A percentile compares a stretch with the other conserved stretches of the same genome.
Evolutionary conservation across 208 protist species (phyloP).

Genomic region (Trypanosoma melophagium): DNA sequence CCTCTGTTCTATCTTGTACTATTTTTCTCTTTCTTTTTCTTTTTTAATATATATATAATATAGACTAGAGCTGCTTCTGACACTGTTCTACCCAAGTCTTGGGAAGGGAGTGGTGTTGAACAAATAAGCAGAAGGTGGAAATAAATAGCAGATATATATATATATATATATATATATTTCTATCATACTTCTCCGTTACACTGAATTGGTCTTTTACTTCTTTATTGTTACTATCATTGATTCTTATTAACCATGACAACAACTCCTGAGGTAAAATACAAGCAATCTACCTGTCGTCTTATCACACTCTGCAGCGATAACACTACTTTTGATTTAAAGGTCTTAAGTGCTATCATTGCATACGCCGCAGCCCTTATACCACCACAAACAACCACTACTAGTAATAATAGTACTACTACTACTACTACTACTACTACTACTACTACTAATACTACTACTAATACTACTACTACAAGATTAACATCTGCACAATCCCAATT

Average conservation of each 20-base stretch:
- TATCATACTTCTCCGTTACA: slow-evolving; percentile 12
- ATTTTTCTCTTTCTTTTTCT: too few relatives aligned
- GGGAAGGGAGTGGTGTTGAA: neutral
- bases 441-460: too few relatives aligned
- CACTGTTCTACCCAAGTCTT: neutral
- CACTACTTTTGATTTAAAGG: slow-evolving; percentile 11
- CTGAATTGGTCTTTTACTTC: neutral
- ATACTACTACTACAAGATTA: too few relatives aligned
- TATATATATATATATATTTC: slow-evolving; percentile 6
- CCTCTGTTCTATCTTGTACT: too few relatives aligned
- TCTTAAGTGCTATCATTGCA: slow-evolving; percentile 12
- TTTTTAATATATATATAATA: too few relatives aligned
- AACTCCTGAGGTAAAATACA: slow-evolving; percentile 3
- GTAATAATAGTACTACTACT: neutral
- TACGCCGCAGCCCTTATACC: slow-evolving; percentile 1
- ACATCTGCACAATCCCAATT: too few relatives aligned
- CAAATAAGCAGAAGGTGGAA: neutral
- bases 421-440: neutral
- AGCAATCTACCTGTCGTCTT: slow-evolving; percentile 8
- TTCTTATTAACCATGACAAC: slow-evolving; percentile 17
- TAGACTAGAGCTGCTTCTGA: too few relatives aligned
- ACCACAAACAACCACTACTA: neutral
- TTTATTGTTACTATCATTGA: slow-evolving; percentile 24
- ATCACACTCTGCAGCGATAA: slow-evolving; percentile 27
- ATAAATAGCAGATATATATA: slow-evolving; percentile 3